Evolutionary conservation across 2,329 filamentous ascomycete species (phyloP).

Genomic region (Ophiostoma perfectum): DNA sequence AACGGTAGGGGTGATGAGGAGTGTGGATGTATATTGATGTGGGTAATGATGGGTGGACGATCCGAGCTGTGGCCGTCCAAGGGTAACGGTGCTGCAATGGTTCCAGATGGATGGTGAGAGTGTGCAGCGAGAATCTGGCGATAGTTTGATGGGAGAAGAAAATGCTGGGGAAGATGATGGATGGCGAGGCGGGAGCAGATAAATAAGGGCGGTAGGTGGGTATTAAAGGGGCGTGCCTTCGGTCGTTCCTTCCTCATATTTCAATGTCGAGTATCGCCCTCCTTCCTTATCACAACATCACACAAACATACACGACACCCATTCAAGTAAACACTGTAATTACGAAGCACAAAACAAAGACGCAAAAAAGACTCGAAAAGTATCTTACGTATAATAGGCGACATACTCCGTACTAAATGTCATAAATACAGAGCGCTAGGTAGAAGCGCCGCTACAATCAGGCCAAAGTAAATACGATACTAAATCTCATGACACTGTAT

Average conservation of each 20-base stretch:
- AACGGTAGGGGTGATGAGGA: not conserved
- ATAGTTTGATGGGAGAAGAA: not conserved
- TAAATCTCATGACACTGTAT: not conserved
- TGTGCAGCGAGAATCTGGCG: not conserved
- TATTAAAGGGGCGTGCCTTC: not conserved
- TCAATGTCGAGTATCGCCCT: not conserved
- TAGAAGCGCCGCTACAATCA: not conserved
- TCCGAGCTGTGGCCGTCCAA: not conserved
- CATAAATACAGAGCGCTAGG: conserved; percentile 5
- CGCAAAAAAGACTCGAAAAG: not conserved
- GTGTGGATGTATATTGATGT: not conserved
- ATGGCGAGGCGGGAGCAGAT: conserved; percentile 15
- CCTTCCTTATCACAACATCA: not conserved
- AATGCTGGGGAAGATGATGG: not conserved
- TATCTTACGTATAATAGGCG: too few species aligned
- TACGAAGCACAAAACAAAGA: not conserved
- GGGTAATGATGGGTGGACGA: not conserved
- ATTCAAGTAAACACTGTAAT: not conserved
- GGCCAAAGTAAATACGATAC: not conserved
- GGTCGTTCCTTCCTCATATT: conserved; percentile 11
- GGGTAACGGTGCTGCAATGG: conserved; percentile 3
- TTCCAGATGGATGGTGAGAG: not conserved
- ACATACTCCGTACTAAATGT: not conserved
- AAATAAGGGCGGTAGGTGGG: not conserved
- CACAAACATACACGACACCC: not conserved